Percentiles rank a stretch among this genome's conserved stretches.
These are phyloP conservation scores for Sclerotinia sclerotiorum DNA, from an alignment of 2,329 filamentous ascomycete species.

Conservation along the genomic window DNA sequence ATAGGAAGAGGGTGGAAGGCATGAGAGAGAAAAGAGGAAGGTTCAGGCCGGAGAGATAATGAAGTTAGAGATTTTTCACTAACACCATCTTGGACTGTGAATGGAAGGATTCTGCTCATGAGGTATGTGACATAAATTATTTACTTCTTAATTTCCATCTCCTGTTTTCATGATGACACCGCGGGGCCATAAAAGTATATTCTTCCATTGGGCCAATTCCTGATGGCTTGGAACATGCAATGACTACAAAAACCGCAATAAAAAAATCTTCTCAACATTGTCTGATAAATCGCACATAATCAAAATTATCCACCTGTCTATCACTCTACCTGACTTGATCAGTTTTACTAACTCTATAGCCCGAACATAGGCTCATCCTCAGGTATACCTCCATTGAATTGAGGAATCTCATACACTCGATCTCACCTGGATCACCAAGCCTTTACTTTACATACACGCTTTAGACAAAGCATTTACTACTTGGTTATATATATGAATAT, in stretches of 20 bases:
- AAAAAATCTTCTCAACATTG: constrained; percentile 63
- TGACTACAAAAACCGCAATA: constrained; percentile 65
- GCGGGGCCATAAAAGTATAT: constrained; percentile 54
- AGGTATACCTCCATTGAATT: neutral
- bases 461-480: neutral
- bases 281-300: constrained; percentile 47
- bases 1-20: constrained; percentile 67
- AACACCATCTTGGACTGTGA: constrained; percentile 26
- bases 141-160: constrained; percentile 10
- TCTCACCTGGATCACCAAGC: neutral
- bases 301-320: neutral
- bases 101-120: neutral
- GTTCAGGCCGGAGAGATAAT: constrained; percentile 52
- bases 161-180: constrained; percentile 47
- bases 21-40: constrained; percentile 67
- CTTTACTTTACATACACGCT: neutral
- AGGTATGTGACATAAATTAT: constrained; percentile 28
- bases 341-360: constrained; percentile 3
- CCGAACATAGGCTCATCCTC: neutral
- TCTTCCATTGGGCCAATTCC: constrained; percentile 39
- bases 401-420: constrained; percentile 3
- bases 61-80: constrained; percentile 35
- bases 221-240: constrained; percentile 37
- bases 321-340: neutral
- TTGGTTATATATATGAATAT: neutral